phyloP scores from a whole-genome alignment of 1,139 yeast species.

The Tardiomyces blankii region DNA sequence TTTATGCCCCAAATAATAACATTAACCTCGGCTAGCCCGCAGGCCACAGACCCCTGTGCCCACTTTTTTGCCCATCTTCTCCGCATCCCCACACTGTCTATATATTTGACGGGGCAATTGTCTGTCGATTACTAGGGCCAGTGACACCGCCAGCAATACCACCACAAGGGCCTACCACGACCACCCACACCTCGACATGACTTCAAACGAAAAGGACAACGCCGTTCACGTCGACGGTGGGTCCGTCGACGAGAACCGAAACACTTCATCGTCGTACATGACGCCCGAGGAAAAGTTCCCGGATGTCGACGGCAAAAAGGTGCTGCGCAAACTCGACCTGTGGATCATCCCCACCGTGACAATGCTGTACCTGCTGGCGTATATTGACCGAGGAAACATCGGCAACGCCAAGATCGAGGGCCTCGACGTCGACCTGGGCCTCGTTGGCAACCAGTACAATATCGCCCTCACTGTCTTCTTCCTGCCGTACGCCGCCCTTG shows the following conservation, averaged over 20 bases:
- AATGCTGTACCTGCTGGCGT: conserved; percentile 7
- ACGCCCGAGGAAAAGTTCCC: background rate
- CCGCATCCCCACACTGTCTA: no score
- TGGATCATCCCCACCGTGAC: conserved; percentile 13
- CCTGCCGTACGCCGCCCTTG: conserved; percentile 20
- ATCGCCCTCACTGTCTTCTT: conserved; percentile 9
- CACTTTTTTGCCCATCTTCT: no score
- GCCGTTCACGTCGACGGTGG: background rate
- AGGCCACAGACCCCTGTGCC: no score
- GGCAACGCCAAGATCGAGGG: conserved; percentile 44
- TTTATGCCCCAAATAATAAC: no score
- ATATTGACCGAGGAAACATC: conserved; percentile 36
- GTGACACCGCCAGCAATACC: no score
- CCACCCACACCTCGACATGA: no score
- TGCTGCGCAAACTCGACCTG: conserved; percentile 14
- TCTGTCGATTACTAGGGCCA: no score
- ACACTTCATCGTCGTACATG: no score
- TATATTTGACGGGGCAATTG: no score
- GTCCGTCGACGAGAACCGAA: background rate
- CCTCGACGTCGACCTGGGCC: conserved; percentile 34
- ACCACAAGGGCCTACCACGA: no score
- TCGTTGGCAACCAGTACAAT: conserved; percentile 32
- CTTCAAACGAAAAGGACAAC: background rate
- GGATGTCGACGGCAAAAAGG: conserved; percentile 4
- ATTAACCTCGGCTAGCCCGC: no score